These are phyloP conservation scores for Penicillium sclerotiorum DNA, from an alignment of 2,329 filamentous ascomycete species.

Conservation along the genomic window DNA sequence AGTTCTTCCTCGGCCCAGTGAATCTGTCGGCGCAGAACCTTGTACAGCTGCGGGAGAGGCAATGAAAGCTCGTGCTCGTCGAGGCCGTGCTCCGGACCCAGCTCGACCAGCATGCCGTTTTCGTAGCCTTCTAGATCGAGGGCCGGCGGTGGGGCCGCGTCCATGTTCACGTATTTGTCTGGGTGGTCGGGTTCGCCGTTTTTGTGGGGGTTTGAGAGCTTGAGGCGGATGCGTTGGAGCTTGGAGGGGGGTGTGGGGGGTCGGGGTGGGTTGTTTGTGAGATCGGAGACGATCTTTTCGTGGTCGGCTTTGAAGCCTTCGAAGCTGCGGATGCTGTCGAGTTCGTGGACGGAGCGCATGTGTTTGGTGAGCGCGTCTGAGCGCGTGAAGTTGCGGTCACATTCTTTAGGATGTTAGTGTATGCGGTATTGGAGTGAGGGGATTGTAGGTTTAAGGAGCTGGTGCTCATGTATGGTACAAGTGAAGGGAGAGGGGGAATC, in stretches of 20 bases:
- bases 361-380: conserved; percentile 97
- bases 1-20: conserved; percentile 52
- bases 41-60: conserved; percentile 46
- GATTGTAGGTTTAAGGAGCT: too few species aligned
- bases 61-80: conserved; percentile 48
- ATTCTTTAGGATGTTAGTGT: too few species aligned
- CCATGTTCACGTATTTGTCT: conserved; percentile 17
- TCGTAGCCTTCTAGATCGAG: conserved; percentile 38
- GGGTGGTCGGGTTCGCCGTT: conserved; percentile 31
- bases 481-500: too few species aligned
- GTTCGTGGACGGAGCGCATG: conserved; percentile 98
- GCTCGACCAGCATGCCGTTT: conserved; percentile 41
- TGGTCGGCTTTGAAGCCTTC: too few species aligned
- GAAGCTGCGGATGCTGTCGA: conserved; percentile 86
- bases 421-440: neutral
- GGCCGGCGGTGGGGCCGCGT: conserved; percentile 27
- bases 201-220: conserved; percentile 40
- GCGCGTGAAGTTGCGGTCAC: conserved; percentile 92
- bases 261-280: too few species aligned
- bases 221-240: conserved; percentile 46
- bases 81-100: conserved; percentile 45
- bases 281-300: too few species aligned
- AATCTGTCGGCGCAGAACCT: conserved; percentile 50
- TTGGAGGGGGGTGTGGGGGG: conserved; percentile 38
- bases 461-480: too few species aligned